These are phyloP conservation scores for Anthoceros angustus DNA, from an alignment of 225 moss, liverwort and hornwort genomes.

Conservation along the genomic window DNA sequence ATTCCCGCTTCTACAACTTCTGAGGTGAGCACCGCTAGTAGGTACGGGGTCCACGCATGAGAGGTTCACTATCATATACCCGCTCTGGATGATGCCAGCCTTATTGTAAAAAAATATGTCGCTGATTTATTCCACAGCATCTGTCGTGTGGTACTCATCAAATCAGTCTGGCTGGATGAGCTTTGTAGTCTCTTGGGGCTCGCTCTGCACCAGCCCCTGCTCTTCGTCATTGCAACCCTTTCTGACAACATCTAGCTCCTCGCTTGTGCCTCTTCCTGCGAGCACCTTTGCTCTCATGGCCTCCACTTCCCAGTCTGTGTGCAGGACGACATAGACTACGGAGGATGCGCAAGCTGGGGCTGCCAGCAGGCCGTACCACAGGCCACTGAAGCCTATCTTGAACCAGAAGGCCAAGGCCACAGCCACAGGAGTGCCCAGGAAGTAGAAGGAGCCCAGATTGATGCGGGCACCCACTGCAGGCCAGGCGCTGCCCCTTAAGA, in stretches of 20 bases:
- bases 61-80: not conserved
- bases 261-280: slow-evolving; percentile 9
- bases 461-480: slow-evolving; percentile 65
- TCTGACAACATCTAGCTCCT: not conserved
- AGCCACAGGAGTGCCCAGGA: slow-evolving; percentile 80
- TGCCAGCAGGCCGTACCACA: slow-evolving; percentile 84
- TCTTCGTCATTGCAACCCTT: not conserved
- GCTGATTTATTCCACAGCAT: not conserved
- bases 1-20: not conserved
- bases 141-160: not conserved
- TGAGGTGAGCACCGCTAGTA: not conserved
- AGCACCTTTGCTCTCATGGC: slow-evolving; percentile 29
- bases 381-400: slow-evolving; percentile 58
- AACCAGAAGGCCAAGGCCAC: slow-evolving; percentile 75
- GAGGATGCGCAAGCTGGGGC: slow-evolving; percentile 65
- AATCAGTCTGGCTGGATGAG: not conserved
- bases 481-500: slow-evolving; percentile 59
- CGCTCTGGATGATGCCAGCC: not conserved
- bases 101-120: not conserved
- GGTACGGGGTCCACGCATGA: not conserved
- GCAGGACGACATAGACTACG: slow-evolving; percentile 29
- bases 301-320: slow-evolving; percentile 31
- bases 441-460: slow-evolving; percentile 72
- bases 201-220: not conserved
- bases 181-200: not conserved